Conservation (phyloP, 78 protist genomes). For the Acrasis kona region DNA sequence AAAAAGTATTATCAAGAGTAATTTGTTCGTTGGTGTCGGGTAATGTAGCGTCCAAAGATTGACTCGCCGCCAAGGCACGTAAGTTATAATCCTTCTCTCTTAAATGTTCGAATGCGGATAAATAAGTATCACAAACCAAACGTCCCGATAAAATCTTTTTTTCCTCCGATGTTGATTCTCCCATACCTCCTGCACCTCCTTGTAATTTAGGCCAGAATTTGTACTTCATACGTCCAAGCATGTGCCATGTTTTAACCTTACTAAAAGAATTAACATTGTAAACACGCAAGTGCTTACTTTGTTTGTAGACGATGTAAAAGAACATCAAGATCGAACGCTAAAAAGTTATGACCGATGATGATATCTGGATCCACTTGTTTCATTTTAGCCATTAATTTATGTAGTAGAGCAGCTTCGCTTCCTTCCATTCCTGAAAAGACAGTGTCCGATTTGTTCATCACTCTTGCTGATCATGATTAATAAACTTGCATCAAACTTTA, state of each 20-base stretch:
- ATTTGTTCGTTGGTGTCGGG: neutral
- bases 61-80: constrained; percentile 5
- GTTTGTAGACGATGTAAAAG: constrained; percentile 74
- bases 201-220: constrained; percentile 13
- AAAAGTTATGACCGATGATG: constrained; percentile 74
- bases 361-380: constrained; percentile 17
- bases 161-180: constrained; percentile 11
- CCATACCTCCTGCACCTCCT: neutral
- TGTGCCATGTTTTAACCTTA: constrained; percentile 63
- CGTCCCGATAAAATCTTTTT: constrained; percentile 16
- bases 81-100: constrained; percentile 7
- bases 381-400: neutral
- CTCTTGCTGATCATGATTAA: neutral
- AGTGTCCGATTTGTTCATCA: neutral
- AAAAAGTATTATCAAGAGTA: neutral
- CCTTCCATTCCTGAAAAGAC: neutral
- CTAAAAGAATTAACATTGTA: too few species aligned
- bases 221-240: constrained; percentile 68
- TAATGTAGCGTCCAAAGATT: too few species aligned
- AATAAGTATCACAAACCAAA: constrained; percentile 10
- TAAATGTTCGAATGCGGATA: constrained; percentile 12
- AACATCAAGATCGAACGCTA: constrained; percentile 70
- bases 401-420: constrained; percentile 10
- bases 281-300: too few species aligned
- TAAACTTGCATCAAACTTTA: neutral